phyloP scores from a whole-genome alignment of 192 early-diverging fungal species.

The Phlyctochytrium planicorne region DNA sequence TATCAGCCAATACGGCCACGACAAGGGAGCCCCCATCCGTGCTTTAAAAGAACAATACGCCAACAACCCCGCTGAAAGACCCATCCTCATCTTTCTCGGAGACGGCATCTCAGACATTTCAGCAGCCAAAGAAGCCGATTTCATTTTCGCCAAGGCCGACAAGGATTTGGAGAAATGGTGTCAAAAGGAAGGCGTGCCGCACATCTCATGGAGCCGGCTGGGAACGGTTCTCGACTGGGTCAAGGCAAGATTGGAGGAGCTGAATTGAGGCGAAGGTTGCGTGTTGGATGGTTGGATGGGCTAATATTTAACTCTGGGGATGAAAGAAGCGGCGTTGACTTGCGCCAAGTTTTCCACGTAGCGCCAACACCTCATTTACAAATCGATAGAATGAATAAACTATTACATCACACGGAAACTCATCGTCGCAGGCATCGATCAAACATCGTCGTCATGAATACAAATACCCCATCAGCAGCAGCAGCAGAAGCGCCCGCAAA shows the following conservation, averaged over 20 bases:
- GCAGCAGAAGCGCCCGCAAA: no score
- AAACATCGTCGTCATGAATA: no score
- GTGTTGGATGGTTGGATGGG: no score
- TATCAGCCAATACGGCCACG: slow-evolving; percentile 57
- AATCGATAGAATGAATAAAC: no score
- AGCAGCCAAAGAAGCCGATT: slow-evolving; percentile 72
- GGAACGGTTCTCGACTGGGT: slow-evolving; percentile 34
- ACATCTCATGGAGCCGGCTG: slow-evolving; percentile 59
- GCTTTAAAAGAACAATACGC: slow-evolving; percentile 10
- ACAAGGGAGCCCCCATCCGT: slow-evolving; percentile 50
- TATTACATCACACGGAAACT: no score
- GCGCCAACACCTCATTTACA: no score
- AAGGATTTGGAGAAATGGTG: slow-evolving; percentile 72
- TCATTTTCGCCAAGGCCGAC: slow-evolving; percentile 71
- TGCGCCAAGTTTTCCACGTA: no score
- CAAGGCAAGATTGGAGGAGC: slow-evolving; percentile 7
- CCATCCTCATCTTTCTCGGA: slow-evolving; percentile 69
- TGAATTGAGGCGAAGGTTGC: no score
- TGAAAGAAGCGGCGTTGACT: no score
- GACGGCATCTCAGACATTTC: slow-evolving; percentile 78
- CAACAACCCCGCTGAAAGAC: slow-evolving; percentile 12
- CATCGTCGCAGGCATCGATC: no score
- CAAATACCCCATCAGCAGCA: no score
- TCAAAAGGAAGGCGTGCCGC: slow-evolving; percentile 52
- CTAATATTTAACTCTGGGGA: no score